Conservation (phyloP, 129 eudicot species). For the Cynara cardunculus region DNA sequence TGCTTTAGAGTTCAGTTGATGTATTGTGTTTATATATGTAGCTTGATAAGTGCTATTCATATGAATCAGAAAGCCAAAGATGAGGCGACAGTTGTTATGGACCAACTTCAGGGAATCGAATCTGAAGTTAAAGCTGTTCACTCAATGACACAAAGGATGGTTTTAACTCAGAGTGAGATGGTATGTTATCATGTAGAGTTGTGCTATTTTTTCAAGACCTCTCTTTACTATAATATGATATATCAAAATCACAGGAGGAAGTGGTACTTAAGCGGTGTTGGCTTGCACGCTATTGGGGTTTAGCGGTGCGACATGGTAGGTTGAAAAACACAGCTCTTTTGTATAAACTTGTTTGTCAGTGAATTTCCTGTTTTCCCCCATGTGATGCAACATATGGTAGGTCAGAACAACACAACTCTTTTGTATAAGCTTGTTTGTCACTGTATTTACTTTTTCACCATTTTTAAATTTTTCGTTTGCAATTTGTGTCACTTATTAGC, state of each 20-base stretch:
- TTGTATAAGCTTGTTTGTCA: not conserved
- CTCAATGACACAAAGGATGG: slow-evolving; percentile 91
- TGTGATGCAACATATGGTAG: slow-evolving; percentile 58
- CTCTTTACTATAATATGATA: slow-evolving; percentile 8
- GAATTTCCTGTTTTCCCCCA: not conserved
- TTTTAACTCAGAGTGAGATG: slow-evolving; percentile 91
- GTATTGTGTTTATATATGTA: slow-evolving; percentile 7
- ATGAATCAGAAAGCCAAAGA: slow-evolving; percentile 67
- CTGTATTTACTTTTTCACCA: not conserved
- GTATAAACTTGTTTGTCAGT: not conserved
- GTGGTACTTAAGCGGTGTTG: slow-evolving; percentile 97
- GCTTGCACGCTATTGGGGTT: slow-evolving; percentile 99
- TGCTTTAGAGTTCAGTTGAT: slow-evolving; percentile 2
- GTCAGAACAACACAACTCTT: not conserved
- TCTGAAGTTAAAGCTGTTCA: slow-evolving; percentile 80
- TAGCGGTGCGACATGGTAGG: slow-evolving; percentile 81
- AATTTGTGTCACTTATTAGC: not conserved
- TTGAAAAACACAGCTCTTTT: not conserved
- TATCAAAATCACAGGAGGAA: slow-evolving; percentile 68
- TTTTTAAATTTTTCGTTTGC: not conserved
- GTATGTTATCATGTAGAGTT: slow-evolving; percentile 31
- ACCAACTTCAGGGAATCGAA: slow-evolving; percentile 66
- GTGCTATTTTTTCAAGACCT: not conserved
- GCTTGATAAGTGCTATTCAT: slow-evolving; percentile 19
- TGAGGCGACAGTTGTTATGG: slow-evolving; percentile 57